Evolutionary conservation across 2,329 filamentous ascomycete genomes (phyloP), one percentile per base, ranked within the genome.

Genomic region (Periconia digitata): DNA sequence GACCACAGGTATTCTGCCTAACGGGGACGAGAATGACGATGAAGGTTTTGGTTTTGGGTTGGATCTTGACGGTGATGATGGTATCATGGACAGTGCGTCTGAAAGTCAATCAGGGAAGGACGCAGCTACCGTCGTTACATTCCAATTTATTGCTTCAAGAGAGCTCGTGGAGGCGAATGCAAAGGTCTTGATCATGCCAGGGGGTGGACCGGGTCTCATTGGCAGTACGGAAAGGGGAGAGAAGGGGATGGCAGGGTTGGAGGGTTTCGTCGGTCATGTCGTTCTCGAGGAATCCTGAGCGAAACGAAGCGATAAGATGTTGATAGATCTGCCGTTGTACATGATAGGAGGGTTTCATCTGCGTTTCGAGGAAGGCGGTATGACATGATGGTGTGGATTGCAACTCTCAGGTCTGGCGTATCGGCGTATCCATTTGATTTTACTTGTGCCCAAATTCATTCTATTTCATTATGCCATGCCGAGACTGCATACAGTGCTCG

Each of bases 131-230:
- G 66, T 86, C 43, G 81, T 90, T 34, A 81, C 80, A 1, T 76
- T 92, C 49, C 85, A 89, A 56, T 79, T 92, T 41, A 74, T 90
- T 18, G 82, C 82, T 7, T 83, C 80, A 32, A 80, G 84, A 44
- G 88, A 92, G 67, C 92, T 86, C 80, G 80, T 91, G 43, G 85
- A 90, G 67, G 67, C 86, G 42, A 87, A 85, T 2, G 85, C 85
- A 34, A 83, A 81, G 51, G 83, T 90, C 21, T 75, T 92, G 40
- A 75, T 92, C 10, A 78, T 91, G 68, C 87, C 89, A 54, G 87
- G 87, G 3, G 85, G 85, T 15, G 84, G 83, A 37, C 83, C 83
- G 44, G 85, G 77, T 0, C 67, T 77, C 2, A 74, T 76, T 29
- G 76, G 86, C 54, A 81, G 79, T 37, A 84, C 79, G 24, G 74